Base-by-base conservation (phyloP, 2,329 filamentous ascomycete genomes). In the Immersiporthe knoxdaviesiana region DNA sequence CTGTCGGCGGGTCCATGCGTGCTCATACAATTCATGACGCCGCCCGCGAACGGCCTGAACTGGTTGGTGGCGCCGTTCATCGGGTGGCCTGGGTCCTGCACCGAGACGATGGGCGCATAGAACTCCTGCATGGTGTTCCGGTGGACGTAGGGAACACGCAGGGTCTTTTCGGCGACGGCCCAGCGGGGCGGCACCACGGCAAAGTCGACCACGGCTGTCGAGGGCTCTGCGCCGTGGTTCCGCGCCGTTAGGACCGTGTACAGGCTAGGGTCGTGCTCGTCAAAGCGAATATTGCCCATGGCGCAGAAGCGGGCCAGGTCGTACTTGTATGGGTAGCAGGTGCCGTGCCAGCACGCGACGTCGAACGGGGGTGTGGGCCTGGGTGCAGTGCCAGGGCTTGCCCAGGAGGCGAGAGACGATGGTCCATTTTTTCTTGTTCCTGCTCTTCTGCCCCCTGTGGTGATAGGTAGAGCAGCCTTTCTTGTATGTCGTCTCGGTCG, bases 301-400 rank as follows among this genome's bases (percentile, higher is more conserved):
- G 85, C 85, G 74, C 85, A 87, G 79, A 90, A 90, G 44, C 87
- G 85, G 52, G 86, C 87, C 0, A 91, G 81, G 72, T 90, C 88
- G 77, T 91, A 91, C 76, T 91, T 91, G 81, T 87, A 91, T 0
- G 89, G 89, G 68, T 87, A 87, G 54, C 77, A 91, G 69, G 85
- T 87, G 24, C 89, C 89, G 73, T 91, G 88, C 88, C 88, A 91
- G 21, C 87, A 87, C 12, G 91, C 88, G 2, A 91, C 83, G 73
- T 91, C 88, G 74, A 90, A 91, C n/a, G 0, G 89, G 89, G 0
- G 85, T 87, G 74, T 91, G 88, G 16, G 82, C 78, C 75, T 91
- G 88, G 50, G 79, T 83, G 21, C 86, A 84, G 8, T 81, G 79
- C 77, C 89, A 90, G 66, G 90, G 83, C 56, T 83, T 83, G 61